Conservation (phyloP, 2,329 filamentous ascomycete genomes). For the Tolypocladium tundrense region DNA sequence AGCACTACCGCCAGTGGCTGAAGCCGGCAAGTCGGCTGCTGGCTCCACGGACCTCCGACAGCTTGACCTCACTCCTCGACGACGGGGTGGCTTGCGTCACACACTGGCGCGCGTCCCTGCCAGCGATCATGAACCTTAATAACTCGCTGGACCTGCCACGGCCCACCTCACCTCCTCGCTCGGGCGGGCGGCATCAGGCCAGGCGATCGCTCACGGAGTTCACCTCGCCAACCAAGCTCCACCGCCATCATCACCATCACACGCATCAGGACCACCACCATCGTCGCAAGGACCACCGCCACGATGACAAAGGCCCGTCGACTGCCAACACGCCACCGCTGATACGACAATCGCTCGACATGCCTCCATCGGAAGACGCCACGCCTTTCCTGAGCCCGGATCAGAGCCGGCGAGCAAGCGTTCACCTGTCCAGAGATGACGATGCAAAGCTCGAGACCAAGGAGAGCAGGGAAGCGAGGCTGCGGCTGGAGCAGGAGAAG, state of each 20-base stretch:
- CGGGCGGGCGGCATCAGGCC: constrained; percentile 37
- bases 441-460: constrained; percentile 15
- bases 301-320: constrained; percentile 17
- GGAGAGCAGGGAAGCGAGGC: constrained; percentile 30
- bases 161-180: constrained; percentile 8
- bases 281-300: constrained; percentile 15
- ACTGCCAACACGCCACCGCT: constrained; percentile 17
- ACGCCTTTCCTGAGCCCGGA: constrained; percentile 33
- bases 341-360: constrained; percentile 32
- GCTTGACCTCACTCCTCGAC: neutral
- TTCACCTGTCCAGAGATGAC: constrained; percentile 22
- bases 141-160: constrained; percentile 10
- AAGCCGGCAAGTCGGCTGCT: neutral
- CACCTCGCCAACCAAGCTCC: constrained; percentile 33
- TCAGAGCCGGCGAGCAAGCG: constrained; percentile 32
- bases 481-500: constrained; percentile 26
- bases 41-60: neutral
- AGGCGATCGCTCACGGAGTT: constrained; percentile 46
- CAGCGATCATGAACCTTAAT: constrained; percentile 5
- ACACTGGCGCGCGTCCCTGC: constrained; percentile 1
- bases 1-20: neutral
- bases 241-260: constrained; percentile 22
- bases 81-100: constrained; percentile 3
- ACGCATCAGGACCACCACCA: constrained; percentile 22
- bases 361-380: constrained; percentile 32